Base-by-base conservation (phyloP, 2,329 filamentous ascomycete species). In the Cladosporium velox region DNA sequence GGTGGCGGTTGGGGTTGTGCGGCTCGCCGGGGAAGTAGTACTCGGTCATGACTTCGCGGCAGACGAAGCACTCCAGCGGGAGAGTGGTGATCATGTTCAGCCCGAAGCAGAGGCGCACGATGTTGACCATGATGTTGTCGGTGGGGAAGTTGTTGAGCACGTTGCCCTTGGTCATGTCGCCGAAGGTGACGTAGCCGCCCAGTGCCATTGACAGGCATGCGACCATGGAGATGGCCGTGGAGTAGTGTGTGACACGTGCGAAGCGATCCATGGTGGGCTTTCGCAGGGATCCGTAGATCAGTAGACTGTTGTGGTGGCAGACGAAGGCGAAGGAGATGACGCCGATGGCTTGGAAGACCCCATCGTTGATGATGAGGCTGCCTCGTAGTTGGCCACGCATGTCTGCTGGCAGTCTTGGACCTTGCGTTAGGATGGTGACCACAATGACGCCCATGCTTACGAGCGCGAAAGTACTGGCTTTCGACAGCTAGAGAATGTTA, bases 21-120 rank as follows among this genome's bases (percentile, higher is more conserved):
- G 91, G 90, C 71, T 92, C 86, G 66, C 85, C 81, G 1, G 87
- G 85, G 70, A 88, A 90, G 77, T 86, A 90, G 76, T 96, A 97
- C 69, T 92, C 93, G 71, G 92, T 87, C 91, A 97, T 96, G 69
- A 97, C 93, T 79, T 97, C 95, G 74, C 95, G 88, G 79, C 95
- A 99, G 64, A 99, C 95, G 78, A 99, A 99, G 18, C 93, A 93
- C 83, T 99, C 95, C 67, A 99, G 89, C 0, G 95, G 95, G 41
- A 99, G 84, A 1, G 95, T 98, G 15, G 95, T 97, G 73, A 99
- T 88, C 95, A 99, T 99, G 84, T 99, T 99, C 71, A 99, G 86
- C 1, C 95, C 95, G 76, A 99, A 98, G 80, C 92, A 97, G 82
- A 99, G 85, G 63, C 95, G 90, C 26, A 95, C 95, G 66, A 99